Base-by-base conservation (phyloP, 345 rosid species). In the Cardamine resedifolia region DNA sequence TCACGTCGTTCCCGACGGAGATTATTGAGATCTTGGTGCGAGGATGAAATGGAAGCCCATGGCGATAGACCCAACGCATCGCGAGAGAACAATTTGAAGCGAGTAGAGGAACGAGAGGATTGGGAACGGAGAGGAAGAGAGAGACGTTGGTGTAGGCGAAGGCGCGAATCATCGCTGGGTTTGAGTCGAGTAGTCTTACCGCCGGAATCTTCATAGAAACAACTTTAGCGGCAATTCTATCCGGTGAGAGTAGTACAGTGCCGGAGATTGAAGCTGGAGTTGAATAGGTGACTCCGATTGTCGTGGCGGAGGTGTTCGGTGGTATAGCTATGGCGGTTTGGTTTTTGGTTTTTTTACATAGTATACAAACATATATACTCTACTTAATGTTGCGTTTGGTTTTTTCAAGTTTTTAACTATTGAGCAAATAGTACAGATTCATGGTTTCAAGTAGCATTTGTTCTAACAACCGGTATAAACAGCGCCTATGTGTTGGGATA, bases 401-500 rank as follows among this genome's bases (percentile, higher is more conserved):
- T n/a, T n/a, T 55, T 58, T 6, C 10, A 33, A 41, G 36, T 3
- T 63, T 14, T 33, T 58, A 28, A 74, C 27, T 6, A 44, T 26
- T 48, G 66, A 36, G 26, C 1, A 26, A 57, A 20, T 27, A 59
- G 63, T 55, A 68, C 75, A 94, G 99, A 95, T 83, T 88, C 99
- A 73, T 95, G 97, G 97, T 55, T 85, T 58, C 97, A 90, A 72
- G 93, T 82, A 59, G 86, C 90, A 26, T 90, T 91, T 66, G 86
- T 95, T 16, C 78, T 95, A 49, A 88, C 97, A 27, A 90, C 96
- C 0, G 87, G 96, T 7, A 49, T 91, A 69, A 95, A 95, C 87
- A 95, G 96, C 62, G 96, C 90, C 6, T 95, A 83, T 81, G 93
- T 91, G 56, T 79, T 95, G 75, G 99, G 99, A 67, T 95, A 91